Evolutionary conservation across 2,329 filamentous ascomycete species (phyloP), one percentile per base, ranked within the genome.

Genomic region (Ophiostoma quercus): DNA sequence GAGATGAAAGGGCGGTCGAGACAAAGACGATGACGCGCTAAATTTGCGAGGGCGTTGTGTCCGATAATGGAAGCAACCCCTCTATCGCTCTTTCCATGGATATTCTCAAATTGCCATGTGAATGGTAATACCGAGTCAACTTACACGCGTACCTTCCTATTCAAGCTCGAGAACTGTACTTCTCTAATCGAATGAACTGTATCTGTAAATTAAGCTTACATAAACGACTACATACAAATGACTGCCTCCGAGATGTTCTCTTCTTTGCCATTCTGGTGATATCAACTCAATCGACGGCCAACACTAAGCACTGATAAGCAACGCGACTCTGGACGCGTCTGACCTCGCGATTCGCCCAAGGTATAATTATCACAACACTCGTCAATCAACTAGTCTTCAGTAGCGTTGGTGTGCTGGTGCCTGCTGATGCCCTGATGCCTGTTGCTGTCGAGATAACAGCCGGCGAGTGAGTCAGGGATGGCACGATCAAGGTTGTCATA

Each of bases 1-100:
- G n/a, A 3, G 34, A 22, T 14, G 51, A 22, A 57, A 57, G 51
- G 51, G 51, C 22, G 51, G 51, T 11, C 51, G 51, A 57, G n/a
- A 57, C 51, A 41, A 66, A 41, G 32, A 14, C 37, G 37, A 66
- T 66, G 63, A 66, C 63, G 63, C 63, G 62, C 62, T 65, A 65
- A 37, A 4, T 25, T 57, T 22, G 22, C 51, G 25, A 22, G 25
- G 51, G 51, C 51, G 51, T 25, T 57, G 6, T 19, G 43, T 47
- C n/a, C 51, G n/a, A 22, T 54, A 54, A n/a, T 54, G 47, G 47
- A 9, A 57, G n/a, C n/a, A 57, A 7, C 22, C 51, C 51, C 51
- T 57, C 51, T 14, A 29, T 57, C 22, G 51, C 51, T 57, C 51
- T 57, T 57, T 25, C 51, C 25, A 3, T 14, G n/a, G 22, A 25